Conservation (phyloP, 192 early-diverging fungal species). For the Backusella tarrabulga region DNA sequence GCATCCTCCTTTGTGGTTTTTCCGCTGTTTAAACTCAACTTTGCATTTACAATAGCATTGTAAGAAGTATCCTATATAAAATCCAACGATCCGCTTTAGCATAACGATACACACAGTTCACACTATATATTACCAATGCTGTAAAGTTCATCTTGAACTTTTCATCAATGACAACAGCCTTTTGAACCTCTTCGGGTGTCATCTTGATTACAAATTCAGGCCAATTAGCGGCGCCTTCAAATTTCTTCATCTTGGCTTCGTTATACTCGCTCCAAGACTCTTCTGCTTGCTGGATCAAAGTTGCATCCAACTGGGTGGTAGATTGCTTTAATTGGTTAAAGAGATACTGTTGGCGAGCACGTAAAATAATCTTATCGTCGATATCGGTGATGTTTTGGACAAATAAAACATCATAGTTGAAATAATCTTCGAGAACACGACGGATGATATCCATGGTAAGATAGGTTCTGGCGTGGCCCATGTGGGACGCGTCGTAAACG, state of each 20-base stretch:
- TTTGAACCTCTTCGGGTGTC: constrained; percentile 43
- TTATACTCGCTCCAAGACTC: constrained; percentile 66
- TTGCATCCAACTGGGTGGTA: constrained; percentile 39
- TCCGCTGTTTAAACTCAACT: constrained; percentile 42
- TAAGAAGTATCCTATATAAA: constrained; percentile 36
- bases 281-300: constrained; percentile 55
- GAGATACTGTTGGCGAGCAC: constrained; percentile 84
- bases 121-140: constrained; percentile 50
- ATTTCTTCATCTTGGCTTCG: constrained; percentile 51
- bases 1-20: constrained; percentile 38
- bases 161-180: constrained; percentile 38
- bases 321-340: constrained; percentile 55
- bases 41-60: constrained; percentile 42
- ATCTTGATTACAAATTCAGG: constrained; percentile 51
- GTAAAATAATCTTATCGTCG: constrained; percentile 97
- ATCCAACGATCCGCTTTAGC: background rate
- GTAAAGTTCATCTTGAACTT: constrained; percentile 79
- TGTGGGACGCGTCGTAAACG: constrained; percentile 93
- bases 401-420: constrained; percentile 89
- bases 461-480: constrained; percentile 96
- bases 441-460: constrained; percentile 92
- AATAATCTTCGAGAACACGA: constrained; percentile 92
- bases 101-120: background rate
- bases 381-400: constrained; percentile 99
- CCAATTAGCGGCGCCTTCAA: constrained; percentile 59